phyloP scores from a whole-genome alignment of 2,329 filamentous ascomycete species.

The Penicillium rolfsii region DNA sequence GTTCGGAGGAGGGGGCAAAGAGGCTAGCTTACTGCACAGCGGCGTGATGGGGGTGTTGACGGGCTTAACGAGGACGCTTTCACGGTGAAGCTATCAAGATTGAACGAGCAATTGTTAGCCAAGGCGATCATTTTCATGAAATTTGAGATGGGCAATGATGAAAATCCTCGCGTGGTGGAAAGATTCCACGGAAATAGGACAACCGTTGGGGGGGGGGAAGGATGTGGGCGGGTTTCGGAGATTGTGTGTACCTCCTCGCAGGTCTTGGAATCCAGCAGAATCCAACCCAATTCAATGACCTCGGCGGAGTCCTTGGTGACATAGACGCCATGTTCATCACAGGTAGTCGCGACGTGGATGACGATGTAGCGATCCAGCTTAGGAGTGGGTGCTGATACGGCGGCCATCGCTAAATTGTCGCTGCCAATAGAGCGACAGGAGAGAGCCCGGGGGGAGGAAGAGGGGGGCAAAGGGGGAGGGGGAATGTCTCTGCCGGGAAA shows the following conservation, averaged over 20 bases:
- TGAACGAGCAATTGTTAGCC: slow-evolving; percentile 31
- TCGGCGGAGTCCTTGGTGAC: slow-evolving; percentile 99
- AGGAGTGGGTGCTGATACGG: slow-evolving; percentile 58
- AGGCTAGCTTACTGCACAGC: slow-evolving; percentile 83
- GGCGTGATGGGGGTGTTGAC: slow-evolving; percentile 99
- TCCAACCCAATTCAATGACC: slow-evolving; percentile 99
- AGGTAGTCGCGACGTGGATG: slow-evolving; percentile 97
- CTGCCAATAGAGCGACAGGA: slow-evolving; percentile 36
- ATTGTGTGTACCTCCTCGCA: slow-evolving; percentile 78
- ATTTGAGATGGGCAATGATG: not conserved
- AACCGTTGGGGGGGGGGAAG: slow-evolving; percentile 14
- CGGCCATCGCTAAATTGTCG: slow-evolving; percentile 46
- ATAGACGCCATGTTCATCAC: slow-evolving; percentile 98
- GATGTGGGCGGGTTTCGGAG: slow-evolving; percentile 13
- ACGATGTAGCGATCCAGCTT: slow-evolving; percentile 95
- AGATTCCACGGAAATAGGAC: slow-evolving; percentile 1
- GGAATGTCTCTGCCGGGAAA: slow-evolving; percentile 33
- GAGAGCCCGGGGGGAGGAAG: slow-evolving; percentile 25
- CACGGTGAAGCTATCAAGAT: slow-evolving; percentile 75
- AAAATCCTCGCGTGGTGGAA: slow-evolving; percentile 8
- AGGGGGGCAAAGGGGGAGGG: slow-evolving; percentile 17
- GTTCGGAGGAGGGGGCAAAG: slow-evolving; percentile 36
- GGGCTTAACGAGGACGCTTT: slow-evolving; percentile 95
- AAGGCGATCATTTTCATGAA: slow-evolving; percentile 9
- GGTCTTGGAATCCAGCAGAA: slow-evolving; percentile 86